Base-by-base conservation (phyloP, 345 rosid species). In the Melaleuca quinquenervia region DNA sequence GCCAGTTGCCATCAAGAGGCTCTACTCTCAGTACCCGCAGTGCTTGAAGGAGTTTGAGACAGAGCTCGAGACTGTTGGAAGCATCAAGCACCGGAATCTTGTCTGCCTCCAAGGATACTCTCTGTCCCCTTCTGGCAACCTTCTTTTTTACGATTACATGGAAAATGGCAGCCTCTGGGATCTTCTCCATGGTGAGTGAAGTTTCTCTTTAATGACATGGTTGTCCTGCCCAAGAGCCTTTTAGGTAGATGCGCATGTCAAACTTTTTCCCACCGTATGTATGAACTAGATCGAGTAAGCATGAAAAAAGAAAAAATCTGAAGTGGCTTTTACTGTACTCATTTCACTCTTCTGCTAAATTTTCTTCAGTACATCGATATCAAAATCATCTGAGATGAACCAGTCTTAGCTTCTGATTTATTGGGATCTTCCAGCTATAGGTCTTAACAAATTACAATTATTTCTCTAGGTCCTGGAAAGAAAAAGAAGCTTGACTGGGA, bases 141-240 rank as follows among this genome's bases (percentile, higher is more conserved):
- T 97, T 88, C 95, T 97, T 45, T 97, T 97, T 91, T 97, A 97
- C 78, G 99, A 97, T 87, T 97, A 94, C 84, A 95, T 97, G 99
- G 99, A 97, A 49, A 97, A 94, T 88, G 99, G 99, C 84, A 97
- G 99, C 89, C 98, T 97, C 82, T 96, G 98, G 98, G 99, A 96
- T 93, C 93, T 94, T 75, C 98, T 96, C 86, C 99, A 97, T 75
- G 98, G 99, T 95, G 82, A 86, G 93, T 85, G 88, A 75, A 64
- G 21, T 82, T 18, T 6, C 83, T 53, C 53, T 51, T 44, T 44
- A 45, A 64, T 62, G 45, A 20, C 76, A 24, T 24, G 48, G 41
- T 6, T 51, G 26, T 18, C 24, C 49, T 52, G 41, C 24, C 52
- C 55, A 5, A 36, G 80, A 18, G 80, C 45, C 45, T 70, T 11